Percentiles rank a stretch among this genome's conserved stretches.
Conservation (phyloP, 805 yeast genomes). For the Starmerella bombicola region DNA sequence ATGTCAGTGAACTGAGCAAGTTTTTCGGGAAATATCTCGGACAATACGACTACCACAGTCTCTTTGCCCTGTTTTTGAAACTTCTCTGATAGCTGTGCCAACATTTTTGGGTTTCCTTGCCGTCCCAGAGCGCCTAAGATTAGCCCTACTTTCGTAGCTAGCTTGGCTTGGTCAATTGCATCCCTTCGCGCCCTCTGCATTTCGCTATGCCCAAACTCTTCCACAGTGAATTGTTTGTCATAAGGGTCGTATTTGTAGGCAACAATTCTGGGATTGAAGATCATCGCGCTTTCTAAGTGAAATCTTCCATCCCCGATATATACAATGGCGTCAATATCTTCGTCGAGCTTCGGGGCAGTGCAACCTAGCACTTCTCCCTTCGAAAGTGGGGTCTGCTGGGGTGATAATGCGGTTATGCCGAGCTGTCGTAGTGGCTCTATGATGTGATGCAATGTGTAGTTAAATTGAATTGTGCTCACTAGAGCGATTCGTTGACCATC, state of each 20-base stretch:
- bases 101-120: constrained; percentile 78
- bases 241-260: constrained; percentile 95
- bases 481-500: constrained; percentile 59
- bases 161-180: constrained; percentile 54
- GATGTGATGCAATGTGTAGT: constrained; percentile 79
- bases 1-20: constrained; percentile 83
- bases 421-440: constrained; percentile 37
- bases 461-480: constrained; percentile 94
- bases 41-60: constrained; percentile 68
- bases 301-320: constrained; percentile 95
- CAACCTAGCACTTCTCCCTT: constrained; percentile 96
- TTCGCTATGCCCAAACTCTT: constrained; percentile 76
- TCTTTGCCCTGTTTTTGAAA: constrained; percentile 45
- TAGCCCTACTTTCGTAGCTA: constrained; percentile 60
- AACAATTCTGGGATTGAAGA: constrained; percentile 84
- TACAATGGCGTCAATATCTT: constrained; percentile 58
- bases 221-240: constrained; percentile 78
- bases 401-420: constrained; percentile 56
- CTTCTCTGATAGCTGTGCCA: constrained; percentile 48
- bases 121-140: constrained; percentile 90
- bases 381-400: constrained; percentile 84
- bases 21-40: constrained; percentile 89
- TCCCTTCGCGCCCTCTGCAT: constrained; percentile 59
- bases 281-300: constrained; percentile 92
- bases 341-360: constrained; percentile 63